A percentile compares a stretch with the other conserved stretches of the same genome.
phyloP scores from a whole-genome alignment of 805 yeast species.

The Diddensiella transvaalensis region DNA sequence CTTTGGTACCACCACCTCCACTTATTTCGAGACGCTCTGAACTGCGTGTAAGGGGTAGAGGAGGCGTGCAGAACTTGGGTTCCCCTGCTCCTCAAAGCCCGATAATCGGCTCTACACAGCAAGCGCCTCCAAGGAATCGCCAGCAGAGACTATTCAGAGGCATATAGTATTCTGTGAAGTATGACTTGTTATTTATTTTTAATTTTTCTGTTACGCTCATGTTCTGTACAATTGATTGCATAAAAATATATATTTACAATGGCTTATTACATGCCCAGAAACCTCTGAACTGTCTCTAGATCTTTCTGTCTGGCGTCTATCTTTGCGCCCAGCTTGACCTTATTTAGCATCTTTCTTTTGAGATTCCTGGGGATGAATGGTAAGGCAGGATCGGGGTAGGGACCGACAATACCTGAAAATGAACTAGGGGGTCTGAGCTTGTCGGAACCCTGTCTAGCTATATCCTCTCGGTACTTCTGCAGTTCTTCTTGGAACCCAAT shows the following conservation, averaged over 20 bases:
- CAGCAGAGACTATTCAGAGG: conserved; percentile 1
- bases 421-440: conserved; percentile 61
- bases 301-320: conserved; percentile 29
- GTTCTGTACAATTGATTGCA: conserved; percentile 3
- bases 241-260: conserved; percentile 18
- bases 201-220: too few relatives aligned
- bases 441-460: conserved; percentile 60
- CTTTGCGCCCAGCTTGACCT: conserved; percentile 37
- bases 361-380: conserved; percentile 58
- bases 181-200: background rate
- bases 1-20: background rate
- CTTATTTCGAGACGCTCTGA: conserved; percentile 10
- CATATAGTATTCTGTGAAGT: background rate
- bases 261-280: conserved; percentile 32
- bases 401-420: conserved; percentile 68
- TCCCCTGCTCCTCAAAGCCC: conserved; percentile 3
- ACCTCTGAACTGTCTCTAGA: conserved; percentile 38
- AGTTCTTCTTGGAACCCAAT: conserved; percentile 44
- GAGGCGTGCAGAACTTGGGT: conserved; percentile 21
- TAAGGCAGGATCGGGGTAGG: conserved; percentile 55
- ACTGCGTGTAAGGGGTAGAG: conserved; percentile 19
- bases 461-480: conserved; percentile 49
- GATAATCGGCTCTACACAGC: background rate
- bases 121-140: conserved; percentile 12
- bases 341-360: conserved; percentile 45